Base-by-base conservation (phyloP, 179 eudicot species). In the Amaranthus tricolor region DNA sequence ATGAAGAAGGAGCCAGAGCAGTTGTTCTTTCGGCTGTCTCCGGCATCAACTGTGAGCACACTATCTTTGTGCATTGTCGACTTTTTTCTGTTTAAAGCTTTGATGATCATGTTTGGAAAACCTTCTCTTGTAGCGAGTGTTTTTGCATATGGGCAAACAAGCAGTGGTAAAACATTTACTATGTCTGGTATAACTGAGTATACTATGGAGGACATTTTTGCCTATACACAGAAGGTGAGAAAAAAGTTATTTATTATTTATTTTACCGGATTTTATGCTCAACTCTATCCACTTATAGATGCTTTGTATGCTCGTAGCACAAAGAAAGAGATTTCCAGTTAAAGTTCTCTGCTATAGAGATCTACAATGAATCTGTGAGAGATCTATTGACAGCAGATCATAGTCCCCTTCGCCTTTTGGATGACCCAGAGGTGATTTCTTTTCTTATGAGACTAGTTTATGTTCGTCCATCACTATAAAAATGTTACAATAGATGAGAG, bases 131-230 rank as follows among this genome's bases (percentile, higher is more conserved):
- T 84, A 92, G 97, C 97, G 44, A 94, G 89, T 78, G 89, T 94
- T 66, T 89, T 92, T 84, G 98, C 98, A 67, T 92, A 94, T 72
- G 98, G 97, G 53, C 98, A 90, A 80, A 94, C 98, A 55, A 91
- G 98, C 86, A 94, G 98, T 74, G 98, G 98, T 57, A 94, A 94
- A 78, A 94, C 98, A 59, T 94, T 75, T 77, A 94, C 98, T 53
- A 94, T 94, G 98, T 76, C 84, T 63, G 97, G 98, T 70, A 84
- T 94, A 70, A 94, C 97, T 21, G 94, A 90, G 72, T 88, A 89
- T 60, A 86, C 98, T 45, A 85, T 94, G 80, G 82, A 20, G 61
- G 95, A 90, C 74, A 90, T 90, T 66, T 90, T 84, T 67, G 82
- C 85, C 70, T 83, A 88, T 79, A 85, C 85, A 54, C 63, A 74